phyloP scores from a whole-genome alignment of 2,329 filamentous ascomycete species.

The Fusarium annulatum region DNA sequence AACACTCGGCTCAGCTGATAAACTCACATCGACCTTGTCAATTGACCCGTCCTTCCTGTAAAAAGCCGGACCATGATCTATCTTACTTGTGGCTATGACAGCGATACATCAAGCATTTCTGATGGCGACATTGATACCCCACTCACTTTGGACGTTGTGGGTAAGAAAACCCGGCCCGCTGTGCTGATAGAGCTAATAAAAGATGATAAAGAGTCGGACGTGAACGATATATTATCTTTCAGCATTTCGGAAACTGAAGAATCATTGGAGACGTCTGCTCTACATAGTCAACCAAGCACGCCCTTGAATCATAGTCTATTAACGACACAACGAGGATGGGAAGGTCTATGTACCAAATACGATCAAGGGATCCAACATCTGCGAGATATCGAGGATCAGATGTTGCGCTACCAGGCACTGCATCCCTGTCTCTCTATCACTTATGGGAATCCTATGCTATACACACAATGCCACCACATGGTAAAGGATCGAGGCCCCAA shows the following conservation, averaged over 20 bases:
- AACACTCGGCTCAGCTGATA: neutral
- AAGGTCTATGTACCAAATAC: neutral
- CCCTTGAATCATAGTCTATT: neutral
- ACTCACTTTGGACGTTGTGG: neutral
- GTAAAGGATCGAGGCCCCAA: fast-evolving
- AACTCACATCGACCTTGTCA: neutral
- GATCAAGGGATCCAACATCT: neutral
- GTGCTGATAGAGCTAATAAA: neutral
- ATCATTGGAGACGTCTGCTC: neutral
- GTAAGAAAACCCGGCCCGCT: neutral
- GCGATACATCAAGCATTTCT: neutral
- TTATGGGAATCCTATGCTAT: fast-evolving
- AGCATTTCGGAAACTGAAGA: neutral
- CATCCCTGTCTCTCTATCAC: neutral
- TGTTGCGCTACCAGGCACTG: neutral
- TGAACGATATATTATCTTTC: neutral
- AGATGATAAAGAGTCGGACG: neutral
- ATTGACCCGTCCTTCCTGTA: fast-evolving
- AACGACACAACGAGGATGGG: neutral
- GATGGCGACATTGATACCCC: neutral
- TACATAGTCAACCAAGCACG: neutral
- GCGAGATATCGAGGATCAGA: neutral
- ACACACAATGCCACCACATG: fast-evolving
- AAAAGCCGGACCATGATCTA: neutral
- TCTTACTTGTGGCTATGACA: neutral